phyloP scores from a whole-genome alignment of 768 basidiomycete genomes.

The Podaxis mareebaensis region DNA sequence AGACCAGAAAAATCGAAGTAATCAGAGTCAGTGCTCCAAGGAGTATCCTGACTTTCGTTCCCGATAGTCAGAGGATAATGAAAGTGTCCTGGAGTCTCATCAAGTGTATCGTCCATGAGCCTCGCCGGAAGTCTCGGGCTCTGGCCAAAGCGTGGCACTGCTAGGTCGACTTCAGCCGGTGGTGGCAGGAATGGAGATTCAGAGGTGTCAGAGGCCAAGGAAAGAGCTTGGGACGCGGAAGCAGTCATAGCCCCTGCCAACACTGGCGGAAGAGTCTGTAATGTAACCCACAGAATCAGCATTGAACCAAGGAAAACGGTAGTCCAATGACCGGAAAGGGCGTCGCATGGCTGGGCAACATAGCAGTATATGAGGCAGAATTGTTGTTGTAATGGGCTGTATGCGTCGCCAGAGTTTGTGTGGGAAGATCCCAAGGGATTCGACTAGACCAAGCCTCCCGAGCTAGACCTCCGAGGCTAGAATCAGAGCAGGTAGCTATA shows the following conservation, averaged over 20 bases:
- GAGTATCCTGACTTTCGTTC: constrained; percentile 14
- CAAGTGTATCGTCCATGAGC: background rate
- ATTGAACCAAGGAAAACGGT: background rate
- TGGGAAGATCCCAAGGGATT: background rate
- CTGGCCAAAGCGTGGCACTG: background rate
- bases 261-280: constrained; percentile 8
- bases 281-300: background rate
- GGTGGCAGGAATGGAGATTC: background rate
- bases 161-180: background rate
- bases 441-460: background rate
- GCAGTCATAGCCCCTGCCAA: background rate
- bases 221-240: background rate
- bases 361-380: constrained; percentile 2
- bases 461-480: background rate
- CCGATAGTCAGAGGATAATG: background rate
- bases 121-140: background rate
- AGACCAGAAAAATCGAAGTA: constrained; percentile 11
- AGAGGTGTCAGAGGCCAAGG: background rate
- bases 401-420: background rate
- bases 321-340: constrained; percentile 14
- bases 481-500: background rate
- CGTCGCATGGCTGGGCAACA: constrained; percentile 5
- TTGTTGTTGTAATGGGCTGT: background rate
- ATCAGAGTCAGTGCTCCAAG: constrained; percentile 1
- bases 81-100: background rate